A percentile compares a stretch with the other conserved stretches of the same genome.
These are phyloP conservation scores for Clavulina sp. DNA, from an alignment of 768 basidiomycete genomes.

Conservation along the genomic window DNA sequence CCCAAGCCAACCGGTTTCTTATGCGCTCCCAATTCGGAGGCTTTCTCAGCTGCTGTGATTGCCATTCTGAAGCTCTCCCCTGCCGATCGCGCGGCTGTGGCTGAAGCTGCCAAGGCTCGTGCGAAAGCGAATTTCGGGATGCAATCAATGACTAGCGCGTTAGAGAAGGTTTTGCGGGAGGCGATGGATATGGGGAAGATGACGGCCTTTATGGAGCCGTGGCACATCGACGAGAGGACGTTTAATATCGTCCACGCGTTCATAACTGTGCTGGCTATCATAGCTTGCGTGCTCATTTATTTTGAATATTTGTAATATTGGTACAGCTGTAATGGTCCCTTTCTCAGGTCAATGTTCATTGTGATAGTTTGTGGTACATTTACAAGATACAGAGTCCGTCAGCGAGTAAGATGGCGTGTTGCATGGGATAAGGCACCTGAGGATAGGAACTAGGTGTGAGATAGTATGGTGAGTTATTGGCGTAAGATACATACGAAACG, in stretches of 20 bases:
- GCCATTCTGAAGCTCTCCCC: constrained; percentile 28
- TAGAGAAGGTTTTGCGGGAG: constrained; percentile 38
- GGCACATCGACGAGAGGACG: too few species aligned
- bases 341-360: too few species aligned
- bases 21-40: constrained; percentile 35
- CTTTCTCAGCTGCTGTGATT: constrained; percentile 54
- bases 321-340: too few species aligned
- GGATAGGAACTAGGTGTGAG: too few species aligned
- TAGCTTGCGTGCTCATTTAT: too few species aligned
- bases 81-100: constrained; percentile 32
- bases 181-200: constrained; percentile 39
- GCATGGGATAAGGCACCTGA: too few species aligned
- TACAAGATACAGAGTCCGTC: too few species aligned
- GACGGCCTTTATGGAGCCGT: neutral
- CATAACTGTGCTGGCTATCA: too few species aligned
- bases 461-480: neutral
- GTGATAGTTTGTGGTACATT: too few species aligned
- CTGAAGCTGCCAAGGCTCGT: constrained; percentile 36
- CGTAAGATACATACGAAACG: neutral
- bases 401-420: too few species aligned
- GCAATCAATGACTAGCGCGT: constrained; percentile 46
- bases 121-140: constrained; percentile 56
- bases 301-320: too few species aligned
- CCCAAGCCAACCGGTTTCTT: constrained; percentile 59
- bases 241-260: too few species aligned